A percentile compares a stretch with the other conserved stretches of the same genome.
phyloP scores from a whole-genome alignment of 2,329 filamentous ascomycete genomes.

The Dryadomyces sulphureus region DNA sequence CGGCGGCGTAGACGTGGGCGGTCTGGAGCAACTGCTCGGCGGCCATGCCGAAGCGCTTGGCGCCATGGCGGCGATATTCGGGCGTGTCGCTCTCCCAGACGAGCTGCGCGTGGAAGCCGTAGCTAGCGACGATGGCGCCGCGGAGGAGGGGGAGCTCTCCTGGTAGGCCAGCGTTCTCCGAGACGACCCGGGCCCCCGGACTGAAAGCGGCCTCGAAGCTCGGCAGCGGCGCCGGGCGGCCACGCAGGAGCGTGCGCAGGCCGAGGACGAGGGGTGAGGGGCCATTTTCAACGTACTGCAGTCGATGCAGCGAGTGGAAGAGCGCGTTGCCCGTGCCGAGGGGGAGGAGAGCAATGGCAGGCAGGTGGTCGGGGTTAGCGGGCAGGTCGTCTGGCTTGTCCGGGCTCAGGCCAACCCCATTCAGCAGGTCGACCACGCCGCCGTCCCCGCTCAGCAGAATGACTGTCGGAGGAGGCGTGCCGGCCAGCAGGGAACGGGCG shows the following conservation, averaged over 20 bases:
- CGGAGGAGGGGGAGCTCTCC: constrained; percentile 31
- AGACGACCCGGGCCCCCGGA: too few species aligned
- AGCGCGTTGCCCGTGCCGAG: constrained; percentile 52
- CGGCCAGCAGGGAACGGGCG: constrained; percentile 22
- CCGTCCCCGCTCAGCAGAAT: constrained; percentile 80
- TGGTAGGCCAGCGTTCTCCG: too few species aligned
- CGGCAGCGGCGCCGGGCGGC: constrained; percentile 39
- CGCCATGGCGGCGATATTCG: constrained; percentile 63
- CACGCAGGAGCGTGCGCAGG: constrained; percentile 46
- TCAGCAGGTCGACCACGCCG: constrained; percentile 69
- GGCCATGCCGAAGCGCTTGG: constrained; percentile 70
- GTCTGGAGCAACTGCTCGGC: constrained; percentile 56
- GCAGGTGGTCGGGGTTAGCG: constrained; percentile 11
- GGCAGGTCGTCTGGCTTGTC: constrained; percentile 16
- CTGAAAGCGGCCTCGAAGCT: constrained; percentile 49
- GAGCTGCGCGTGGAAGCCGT: constrained; percentile 77
- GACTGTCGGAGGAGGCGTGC: constrained; percentile 29
- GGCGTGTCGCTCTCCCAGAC: constrained; percentile 84
- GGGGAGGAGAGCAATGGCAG: constrained; percentile 39
- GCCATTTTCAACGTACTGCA: constrained; percentile 29
- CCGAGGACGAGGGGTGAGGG: constrained; percentile 33
- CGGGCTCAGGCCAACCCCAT: constrained; percentile 29
- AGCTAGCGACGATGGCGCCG: constrained; percentile 71
- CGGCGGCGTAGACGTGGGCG: constrained; percentile 34
- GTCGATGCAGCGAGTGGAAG: constrained; percentile 46